phyloP scores from a whole-genome alignment of 2,329 filamentous ascomycete species.

The Plectosphaerella cucumerina region DNA sequence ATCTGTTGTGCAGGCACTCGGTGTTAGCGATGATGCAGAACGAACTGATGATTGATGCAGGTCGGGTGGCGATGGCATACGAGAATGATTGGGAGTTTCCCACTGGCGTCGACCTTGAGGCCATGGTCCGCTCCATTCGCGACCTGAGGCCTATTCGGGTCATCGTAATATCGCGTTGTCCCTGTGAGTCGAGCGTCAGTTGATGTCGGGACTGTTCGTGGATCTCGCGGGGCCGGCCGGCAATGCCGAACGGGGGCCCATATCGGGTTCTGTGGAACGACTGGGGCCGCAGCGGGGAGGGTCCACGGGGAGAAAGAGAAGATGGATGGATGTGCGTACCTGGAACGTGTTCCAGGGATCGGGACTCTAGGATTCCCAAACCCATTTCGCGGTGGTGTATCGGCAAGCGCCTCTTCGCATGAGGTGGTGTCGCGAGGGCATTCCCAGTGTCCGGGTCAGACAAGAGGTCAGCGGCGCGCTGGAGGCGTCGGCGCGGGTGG shows the following conservation, averaged over 20 bases:
- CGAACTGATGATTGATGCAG: too few species aligned
- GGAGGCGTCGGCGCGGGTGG: too few species aligned
- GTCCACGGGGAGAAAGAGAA: neutral
- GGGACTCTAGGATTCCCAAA: conserved; percentile 70
- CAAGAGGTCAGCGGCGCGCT: too few species aligned
- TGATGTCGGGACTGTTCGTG: neutral
- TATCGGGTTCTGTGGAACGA: neutral
- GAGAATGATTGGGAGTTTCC: conserved; percentile 68
- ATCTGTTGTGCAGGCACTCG: conserved; percentile 25
- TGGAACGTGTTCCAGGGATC: conserved; percentile 64
- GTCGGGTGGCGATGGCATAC: conserved; percentile 33
- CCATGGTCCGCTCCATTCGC: conserved; percentile 33
- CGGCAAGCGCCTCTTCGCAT: too few species aligned
- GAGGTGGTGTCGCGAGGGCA: too few species aligned
- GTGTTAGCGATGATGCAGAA: neutral
- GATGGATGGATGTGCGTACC: conserved; percentile 39
- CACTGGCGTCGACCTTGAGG: conserved; percentile 70
- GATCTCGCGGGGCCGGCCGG: conserved; percentile 2
- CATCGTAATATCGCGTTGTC: conserved; percentile 62
- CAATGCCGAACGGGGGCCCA: conserved; percentile 5
- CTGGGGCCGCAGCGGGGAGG: neutral
- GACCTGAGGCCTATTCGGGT: conserved; percentile 43
- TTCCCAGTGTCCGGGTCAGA: too few species aligned
- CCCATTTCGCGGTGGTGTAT: conserved; percentile 44
- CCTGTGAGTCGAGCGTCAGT: conserved; percentile 32